Percentiles rank a stretch among this genome's conserved stretches.
phyloP scores from a whole-genome alignment of 106 monocot species.

The Dendrobium nobile region DNA sequence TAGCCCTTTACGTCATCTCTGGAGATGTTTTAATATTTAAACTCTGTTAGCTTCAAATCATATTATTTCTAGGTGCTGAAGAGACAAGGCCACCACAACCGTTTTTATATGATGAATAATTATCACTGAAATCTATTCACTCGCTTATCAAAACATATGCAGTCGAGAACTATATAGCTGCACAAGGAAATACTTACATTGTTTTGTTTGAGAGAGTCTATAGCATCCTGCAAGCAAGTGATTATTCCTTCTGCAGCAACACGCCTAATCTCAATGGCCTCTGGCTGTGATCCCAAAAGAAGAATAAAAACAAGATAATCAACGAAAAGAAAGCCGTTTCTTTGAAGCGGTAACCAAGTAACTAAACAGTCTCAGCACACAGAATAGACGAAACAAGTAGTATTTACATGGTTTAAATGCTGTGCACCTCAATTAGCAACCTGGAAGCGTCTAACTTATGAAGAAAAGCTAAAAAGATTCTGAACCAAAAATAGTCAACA shows the following conservation, averaged over 20 bases:
- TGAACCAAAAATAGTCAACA: not conserved
- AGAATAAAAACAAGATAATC: not conserved
- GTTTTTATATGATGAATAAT: not conserved
- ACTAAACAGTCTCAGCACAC: not conserved
- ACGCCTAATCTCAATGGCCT: conserved; percentile 57
- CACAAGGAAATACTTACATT: conserved; percentile 29
- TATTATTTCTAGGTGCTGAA: not conserved
- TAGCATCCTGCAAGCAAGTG: conserved; percentile 90
- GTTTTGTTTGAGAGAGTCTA: conserved; percentile 64
- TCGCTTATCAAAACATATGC: not conserved
- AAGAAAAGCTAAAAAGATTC: not conserved
- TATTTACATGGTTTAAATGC: not conserved
- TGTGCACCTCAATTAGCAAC: not conserved
- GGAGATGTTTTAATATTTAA: not conserved
- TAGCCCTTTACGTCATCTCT: not conserved
- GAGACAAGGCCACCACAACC: not conserved
- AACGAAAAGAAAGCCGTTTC: not conserved
- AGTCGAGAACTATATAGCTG: not conserved
- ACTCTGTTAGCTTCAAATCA: not conserved
- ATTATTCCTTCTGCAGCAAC: conserved; percentile 89
- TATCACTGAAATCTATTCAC: not conserved
- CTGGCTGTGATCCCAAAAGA: conserved; percentile 40
- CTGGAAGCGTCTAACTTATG: not conserved
- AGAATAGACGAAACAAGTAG: not conserved
- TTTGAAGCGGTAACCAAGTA: not conserved